Evolutionary conservation across 768 basidiomycete species (phyloP), one percentile per base, ranked within the genome.

Genomic region (Mycena rebaudengoi): DNA sequence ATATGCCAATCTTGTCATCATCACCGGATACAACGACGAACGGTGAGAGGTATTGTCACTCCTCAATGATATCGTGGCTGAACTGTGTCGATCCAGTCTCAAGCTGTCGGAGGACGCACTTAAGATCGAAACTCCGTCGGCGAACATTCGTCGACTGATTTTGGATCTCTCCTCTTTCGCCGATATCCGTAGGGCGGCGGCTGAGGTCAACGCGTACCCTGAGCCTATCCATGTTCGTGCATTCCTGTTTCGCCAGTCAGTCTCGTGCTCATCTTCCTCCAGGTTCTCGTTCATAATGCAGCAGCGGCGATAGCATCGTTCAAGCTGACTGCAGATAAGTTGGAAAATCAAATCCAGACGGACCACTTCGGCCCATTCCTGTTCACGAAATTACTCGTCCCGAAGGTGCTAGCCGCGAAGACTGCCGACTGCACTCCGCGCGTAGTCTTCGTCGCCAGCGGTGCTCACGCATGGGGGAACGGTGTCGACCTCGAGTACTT

Each of bases 241-340:
- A 20, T 8, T 40, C 18, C 4, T 29, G 13, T 30, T 21, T 33
- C 25, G n/a, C 21, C 16, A 16, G 13, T 32, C 43, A 23, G 26
- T 30, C 4, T 18, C 16, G 11, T n/a, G n/a, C n/a, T n/a, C n/a
- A 32, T 29, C n/a, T 16, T 26, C 20, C 29, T 32, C 12, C 35
- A 61, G 60, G 45, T 61, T 5, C 50, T 61, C 50, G 46, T 61
- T 26, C 50, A 61, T 51, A 61, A 61, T n/a, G 60, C 60, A 8
- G 51, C 51, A 18, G 50, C 41, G 25, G 12, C 41, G 16, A 53
- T 44, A n/a, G 60, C 50, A 11, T 18, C 41, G 7, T 61, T 53
- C 40, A 43, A 23, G 23, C 48, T 61, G 11, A 61, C 39, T 12
- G 43, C 35, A 7, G 60, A 61, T 20, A 44, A 33, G 7, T 32